Evolutionary conservation across 495 filamentous ascomycete genomes (phyloP).

Genomic region (Penicillium desertorum): DNA sequence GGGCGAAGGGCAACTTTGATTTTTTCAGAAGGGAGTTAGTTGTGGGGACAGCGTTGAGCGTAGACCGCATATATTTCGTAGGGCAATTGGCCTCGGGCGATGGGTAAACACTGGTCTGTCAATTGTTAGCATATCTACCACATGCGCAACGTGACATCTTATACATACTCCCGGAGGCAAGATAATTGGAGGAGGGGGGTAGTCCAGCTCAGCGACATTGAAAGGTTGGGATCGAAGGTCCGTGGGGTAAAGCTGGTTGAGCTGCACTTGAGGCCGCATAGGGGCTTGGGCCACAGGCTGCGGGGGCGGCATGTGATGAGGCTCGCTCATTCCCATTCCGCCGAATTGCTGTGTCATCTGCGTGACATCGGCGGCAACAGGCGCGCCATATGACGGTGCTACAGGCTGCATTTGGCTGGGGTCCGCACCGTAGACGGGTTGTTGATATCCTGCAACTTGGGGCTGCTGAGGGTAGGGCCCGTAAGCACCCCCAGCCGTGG

Average conservation of each 20-base stretch:
- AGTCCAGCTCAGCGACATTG: slow-evolving; percentile 87
- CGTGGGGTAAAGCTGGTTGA: slow-evolving; percentile 90
- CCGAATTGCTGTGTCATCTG: slow-evolving; percentile 82
- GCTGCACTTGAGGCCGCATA: slow-evolving; percentile 48
- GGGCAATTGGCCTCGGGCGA: slow-evolving; percentile 91
- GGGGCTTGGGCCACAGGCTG: slow-evolving; percentile 51
- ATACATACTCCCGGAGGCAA: slow-evolving; percentile 83
- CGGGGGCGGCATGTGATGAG: slow-evolving; percentile 55
- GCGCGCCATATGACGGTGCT: slow-evolving; percentile 61
- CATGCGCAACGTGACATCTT: neutral
- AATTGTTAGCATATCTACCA: slow-evolving; percentile 29
- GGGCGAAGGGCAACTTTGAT: slow-evolving; percentile 89
- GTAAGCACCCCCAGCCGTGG: slow-evolving; percentile 51
- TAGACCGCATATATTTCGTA: slow-evolving; percentile 93
- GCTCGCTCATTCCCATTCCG: slow-evolving; percentile 70
- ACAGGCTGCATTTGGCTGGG: slow-evolving; percentile 53
- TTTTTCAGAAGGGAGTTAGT: slow-evolving; percentile 92
- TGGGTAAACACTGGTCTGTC: slow-evolving; percentile 84
- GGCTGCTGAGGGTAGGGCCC: slow-evolving; percentile 60
- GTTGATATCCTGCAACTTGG: slow-evolving; percentile 51
- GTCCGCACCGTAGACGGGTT: slow-evolving; percentile 54
- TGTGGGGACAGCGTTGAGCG: slow-evolving; percentile 88
- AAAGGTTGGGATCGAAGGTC: slow-evolving; percentile 91
- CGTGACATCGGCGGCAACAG: slow-evolving; percentile 57
- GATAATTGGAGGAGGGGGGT: slow-evolving; percentile 88